These are phyloP conservation scores for Marasmius tenuissimus DNA, from an alignment of 1,284 basidiomycete species.

Conservation along the genomic window DNA sequence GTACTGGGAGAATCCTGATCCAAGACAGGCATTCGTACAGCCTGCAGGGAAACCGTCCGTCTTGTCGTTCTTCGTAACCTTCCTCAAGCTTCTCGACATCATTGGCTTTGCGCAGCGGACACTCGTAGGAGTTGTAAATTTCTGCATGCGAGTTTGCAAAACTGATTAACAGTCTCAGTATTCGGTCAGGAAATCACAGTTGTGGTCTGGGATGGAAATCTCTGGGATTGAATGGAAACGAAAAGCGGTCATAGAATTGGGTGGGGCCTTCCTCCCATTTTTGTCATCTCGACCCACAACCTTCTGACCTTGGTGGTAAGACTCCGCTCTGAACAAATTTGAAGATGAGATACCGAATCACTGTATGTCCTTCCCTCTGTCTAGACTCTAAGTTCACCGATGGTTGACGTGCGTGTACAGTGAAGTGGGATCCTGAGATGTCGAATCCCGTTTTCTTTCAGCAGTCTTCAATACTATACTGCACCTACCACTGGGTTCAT, in stretches of 20 bases:
- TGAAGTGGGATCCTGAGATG: conserved; percentile 44
- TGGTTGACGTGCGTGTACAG: conserved; percentile 11
- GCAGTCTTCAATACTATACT: conserved; percentile 19
- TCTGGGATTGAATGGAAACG: conserved; percentile 21
- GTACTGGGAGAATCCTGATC: conserved; percentile 11
- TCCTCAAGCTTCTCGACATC: conserved; percentile 56
- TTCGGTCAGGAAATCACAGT: conserved; percentile 32
- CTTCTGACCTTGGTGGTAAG: conserved; percentile 28
- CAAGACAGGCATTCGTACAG: conserved; percentile 9
- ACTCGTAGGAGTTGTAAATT: conserved; percentile 35
- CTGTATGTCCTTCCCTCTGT: conserved; percentile 20
- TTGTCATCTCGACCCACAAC: background rate
- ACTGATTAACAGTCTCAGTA: background rate
- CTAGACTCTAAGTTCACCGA: background rate
- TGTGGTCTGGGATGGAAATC: conserved; percentile 24
- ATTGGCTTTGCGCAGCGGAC: conserved; percentile 55
- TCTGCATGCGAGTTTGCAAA: background rate
- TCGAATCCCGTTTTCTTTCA: conserved; percentile 21
- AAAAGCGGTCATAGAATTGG: conserved; percentile 24
- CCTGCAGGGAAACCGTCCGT: conserved; percentile 12
- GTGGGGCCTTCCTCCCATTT: background rate
- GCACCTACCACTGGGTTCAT: conserved; percentile 40
- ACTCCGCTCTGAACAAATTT: conserved; percentile 51
- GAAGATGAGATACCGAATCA: conserved; percentile 45
- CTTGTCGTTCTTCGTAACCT: conserved; percentile 14